Evolutionary conservation across 345 rosid genomes (phyloP), one percentile per base, ranked within the genome.

Genomic region (Kernera saxatilis): DNA sequence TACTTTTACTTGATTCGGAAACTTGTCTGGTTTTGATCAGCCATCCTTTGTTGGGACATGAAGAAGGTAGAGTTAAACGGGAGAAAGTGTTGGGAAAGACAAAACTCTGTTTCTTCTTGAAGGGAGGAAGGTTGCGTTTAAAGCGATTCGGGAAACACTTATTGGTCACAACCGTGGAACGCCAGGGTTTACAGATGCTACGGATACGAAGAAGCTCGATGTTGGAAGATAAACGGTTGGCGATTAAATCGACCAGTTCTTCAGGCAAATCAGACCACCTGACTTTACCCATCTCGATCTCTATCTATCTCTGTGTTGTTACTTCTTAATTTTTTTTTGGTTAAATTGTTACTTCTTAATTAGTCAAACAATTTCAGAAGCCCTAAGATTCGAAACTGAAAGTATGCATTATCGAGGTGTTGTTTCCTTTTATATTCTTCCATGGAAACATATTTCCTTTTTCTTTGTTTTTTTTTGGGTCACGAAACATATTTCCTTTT

Each of bases 161-260:
- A n/a, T 62, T 43, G 3, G n/a, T 17, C 25, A 27, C 15, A 62
- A 43, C 17, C 18, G 26, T 18, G 2, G 67, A 62, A 17, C 67
- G 52, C 67, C 67, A 61, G 0, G 39, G 27, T 27, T 61, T 43
- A 43, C 67, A 62, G 12, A 62, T 43, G 52, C 67, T 19, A 62
- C 52, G 18, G 12, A 62, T 11, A 27, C 39, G 52, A 17, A 30
- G 0, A 3, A 9, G 26, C 0, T 27, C 52, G 5, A 43, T 27
- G 39, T 43, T 43, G 11, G 25, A 17, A 3, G 67, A 26, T 11
- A 29, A 27, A 62, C 12, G 15, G 8, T 27, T 11, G 11, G 18
- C 6, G 10, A 62, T 0, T 3, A 27, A 17, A 43, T 30, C 17
- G 5, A 27, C 12, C 26, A 62, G 40, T 6, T 62, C 53, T 62